Percentiles rank a stretch among this genome's conserved stretches.
These are phyloP conservation scores for Solanum neorickii DNA, from an alignment of 257 asterid genomes.

Conservation along the genomic window DNA sequence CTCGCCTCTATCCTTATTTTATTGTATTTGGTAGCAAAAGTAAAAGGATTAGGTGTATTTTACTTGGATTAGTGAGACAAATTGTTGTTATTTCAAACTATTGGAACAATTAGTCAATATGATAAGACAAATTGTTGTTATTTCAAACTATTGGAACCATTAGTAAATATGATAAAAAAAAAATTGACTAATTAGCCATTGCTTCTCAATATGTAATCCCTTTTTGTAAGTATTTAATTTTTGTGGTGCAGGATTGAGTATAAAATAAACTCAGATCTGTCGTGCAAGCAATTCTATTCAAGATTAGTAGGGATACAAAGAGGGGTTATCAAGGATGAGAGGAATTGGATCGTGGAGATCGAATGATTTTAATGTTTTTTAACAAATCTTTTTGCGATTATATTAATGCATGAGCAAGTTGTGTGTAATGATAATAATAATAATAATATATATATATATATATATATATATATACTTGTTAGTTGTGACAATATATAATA, in stretches of 20 bases:
- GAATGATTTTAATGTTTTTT: not conserved
- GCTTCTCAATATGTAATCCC: not conserved
- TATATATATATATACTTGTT: too few species aligned
- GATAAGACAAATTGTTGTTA: too few species aligned
- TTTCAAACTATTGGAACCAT: too few species aligned
- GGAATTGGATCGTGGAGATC: conserved; percentile 51
- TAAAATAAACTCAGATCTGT: conserved; percentile 17
- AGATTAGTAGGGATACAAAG: conserved; percentile 40
- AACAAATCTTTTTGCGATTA: not conserved
- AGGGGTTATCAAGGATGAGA: conserved; percentile 43
- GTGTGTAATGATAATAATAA: too few species aligned
- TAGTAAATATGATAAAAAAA: too few species aligned
- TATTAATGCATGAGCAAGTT: not conserved
- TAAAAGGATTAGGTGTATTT: too few species aligned
- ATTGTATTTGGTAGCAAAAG: too few species aligned
- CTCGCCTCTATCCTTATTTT: too few species aligned
- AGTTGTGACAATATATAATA: not conserved
- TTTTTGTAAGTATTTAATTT: not conserved
- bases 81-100: too few species aligned
- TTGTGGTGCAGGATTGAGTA: conserved; percentile 41
- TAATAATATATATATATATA: too few species aligned
- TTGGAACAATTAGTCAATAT: too few species aligned
- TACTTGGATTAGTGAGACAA: too few species aligned
- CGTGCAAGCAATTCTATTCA: conserved; percentile 23
- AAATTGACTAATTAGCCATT: not conserved